phyloP scores from a whole-genome alignment of 2,329 filamentous ascomycete species.

The Chrysosporium keratinophilum region DNA sequence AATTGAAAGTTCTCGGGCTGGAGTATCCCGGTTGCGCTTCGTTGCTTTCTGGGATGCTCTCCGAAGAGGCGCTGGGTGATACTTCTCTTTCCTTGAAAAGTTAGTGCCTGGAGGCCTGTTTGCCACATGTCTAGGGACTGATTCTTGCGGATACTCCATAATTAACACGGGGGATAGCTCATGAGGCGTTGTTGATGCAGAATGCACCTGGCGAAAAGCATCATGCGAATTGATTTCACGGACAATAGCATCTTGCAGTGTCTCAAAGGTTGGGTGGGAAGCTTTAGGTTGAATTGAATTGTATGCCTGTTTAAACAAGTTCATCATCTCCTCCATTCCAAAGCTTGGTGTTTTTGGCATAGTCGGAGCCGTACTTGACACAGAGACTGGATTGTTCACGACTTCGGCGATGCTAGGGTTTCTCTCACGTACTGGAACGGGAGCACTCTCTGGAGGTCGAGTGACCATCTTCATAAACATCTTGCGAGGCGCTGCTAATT shows the following conservation, averaged over 20 bases:
- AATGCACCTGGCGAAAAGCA: conserved; percentile 26
- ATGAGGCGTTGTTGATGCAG: conserved; percentile 2
- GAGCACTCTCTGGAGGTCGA: conserved; percentile 17
- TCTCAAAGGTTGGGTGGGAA: conserved; percentile 32
- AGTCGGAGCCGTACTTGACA: conserved; percentile 20
- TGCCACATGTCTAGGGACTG: conserved; percentile 11
- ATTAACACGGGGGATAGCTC: conserved; percentile 5
- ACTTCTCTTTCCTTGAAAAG: conserved; percentile 24
- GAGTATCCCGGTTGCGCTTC: conserved; percentile 20
- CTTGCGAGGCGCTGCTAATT: conserved; percentile 27
- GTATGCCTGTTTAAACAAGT: conserved; percentile 33
- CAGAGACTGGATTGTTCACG: conserved; percentile 32
- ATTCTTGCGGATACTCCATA: background rate
- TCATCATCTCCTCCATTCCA: conserved; percentile 34
- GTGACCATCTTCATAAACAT: conserved; percentile 28
- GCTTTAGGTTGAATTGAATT: conserved; percentile 22
- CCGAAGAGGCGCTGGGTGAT: conserved; percentile 25
- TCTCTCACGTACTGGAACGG: conserved; percentile 16
- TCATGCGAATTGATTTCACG: conserved; percentile 38
- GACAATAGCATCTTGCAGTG: conserved; percentile 35
- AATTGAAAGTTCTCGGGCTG: conserved; percentile 15
- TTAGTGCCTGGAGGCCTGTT: conserved; percentile 19
- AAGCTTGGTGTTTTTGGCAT: conserved; percentile 22
- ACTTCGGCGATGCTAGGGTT: conserved; percentile 34
- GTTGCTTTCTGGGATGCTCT: conserved; percentile 26